phyloP scores from a whole-genome alignment of 345 rosid genomes.

The Arabis alpina region DNA sequence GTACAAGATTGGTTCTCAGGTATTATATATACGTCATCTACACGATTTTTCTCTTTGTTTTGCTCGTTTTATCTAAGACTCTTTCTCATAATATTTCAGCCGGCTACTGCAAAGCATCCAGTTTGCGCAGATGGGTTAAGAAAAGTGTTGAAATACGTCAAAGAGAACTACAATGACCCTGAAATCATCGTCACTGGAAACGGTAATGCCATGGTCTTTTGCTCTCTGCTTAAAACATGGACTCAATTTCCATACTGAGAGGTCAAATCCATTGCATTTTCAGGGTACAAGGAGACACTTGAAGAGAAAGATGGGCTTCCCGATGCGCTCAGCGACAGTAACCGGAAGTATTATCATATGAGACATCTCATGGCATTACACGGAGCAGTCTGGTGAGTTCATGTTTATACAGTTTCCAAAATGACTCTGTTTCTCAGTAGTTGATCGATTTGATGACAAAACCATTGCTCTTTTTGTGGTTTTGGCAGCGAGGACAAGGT shows the following conservation, averaged over 20 bases:
- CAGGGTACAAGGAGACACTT: slow-evolving; percentile 45
- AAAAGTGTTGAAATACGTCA: slow-evolving; percentile 42
- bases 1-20: slow-evolving; percentile 44
- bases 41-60: background rate
- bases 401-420: background rate
- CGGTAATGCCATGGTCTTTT: slow-evolving; percentile 34
- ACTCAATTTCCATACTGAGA: background rate
- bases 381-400: slow-evolving; percentile 42
- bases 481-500: slow-evolving; percentile 40
- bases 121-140: slow-evolving; percentile 43
- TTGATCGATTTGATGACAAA: background rate
- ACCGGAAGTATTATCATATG: slow-evolving; percentile 46
- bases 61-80: background rate
- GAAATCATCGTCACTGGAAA: slow-evolving; percentile 44
- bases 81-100: slow-evolving; percentile 31
- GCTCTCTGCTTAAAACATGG: background rate
- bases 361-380: slow-evolving; percentile 46
- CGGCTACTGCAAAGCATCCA: slow-evolving; percentile 33
- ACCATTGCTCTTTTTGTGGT: background rate
- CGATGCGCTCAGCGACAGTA: slow-evolving; percentile 30
- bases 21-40: slow-evolving; percentile 10
- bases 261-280: background rate
- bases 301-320: slow-evolving; percentile 46
- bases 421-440: background rate
- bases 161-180: slow-evolving; percentile 37